Base-by-base conservation (phyloP, 1,284 basidiomycete species). In the Rhodotorula sp. region DNA sequence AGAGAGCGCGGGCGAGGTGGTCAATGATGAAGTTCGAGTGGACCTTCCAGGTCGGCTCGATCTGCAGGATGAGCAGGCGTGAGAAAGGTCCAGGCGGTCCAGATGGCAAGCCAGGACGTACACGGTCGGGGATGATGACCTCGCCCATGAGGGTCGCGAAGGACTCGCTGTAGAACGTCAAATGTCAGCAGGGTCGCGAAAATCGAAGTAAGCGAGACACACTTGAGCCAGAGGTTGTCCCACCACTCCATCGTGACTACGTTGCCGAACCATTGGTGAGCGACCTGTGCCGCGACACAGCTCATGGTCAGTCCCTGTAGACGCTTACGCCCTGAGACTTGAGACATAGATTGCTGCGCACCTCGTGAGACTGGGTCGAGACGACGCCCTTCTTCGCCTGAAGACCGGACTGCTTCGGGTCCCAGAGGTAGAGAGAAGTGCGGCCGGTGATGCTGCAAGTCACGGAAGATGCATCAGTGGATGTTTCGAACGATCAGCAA, bases 121-220 rank as follows among this genome's bases (percentile, higher is more conserved):
- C 39, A 22, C 58, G 59, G 86, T 92, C 89, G 63, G 92, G 84
- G 67, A 96, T 88, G 76, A 97, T 91, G 54, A 94, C 88, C 83
- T 97, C 94, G 70, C 92, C 93, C 78, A 94, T 83, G 56, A 86
- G 79, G 0, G 85, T 86, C 27, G 94, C 94, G 79, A 97, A 97
- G 27, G 93, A 66, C 34, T 67, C 68, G 64, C 54, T 56, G 54
- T 49, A 7, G 20, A 20, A 19, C 9, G 27, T 48, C 39, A 39
- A 48, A 7, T 7, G 49, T 11, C 17, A 57, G 34, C 17, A 30
- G 39, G 44, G 32, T 48, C 19, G 20, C 17, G 22, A 49, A 20
- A 30, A 34, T 4, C 4, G 27, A 13, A n/a, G 27, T 24, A 10
- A 39, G 56, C 15, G 15, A 56, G 19, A 30, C 53, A 27, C 27